Evolutionary conservation across 768 basidiomycete species (phyloP).

Genomic region (Suillus decipiens): DNA sequence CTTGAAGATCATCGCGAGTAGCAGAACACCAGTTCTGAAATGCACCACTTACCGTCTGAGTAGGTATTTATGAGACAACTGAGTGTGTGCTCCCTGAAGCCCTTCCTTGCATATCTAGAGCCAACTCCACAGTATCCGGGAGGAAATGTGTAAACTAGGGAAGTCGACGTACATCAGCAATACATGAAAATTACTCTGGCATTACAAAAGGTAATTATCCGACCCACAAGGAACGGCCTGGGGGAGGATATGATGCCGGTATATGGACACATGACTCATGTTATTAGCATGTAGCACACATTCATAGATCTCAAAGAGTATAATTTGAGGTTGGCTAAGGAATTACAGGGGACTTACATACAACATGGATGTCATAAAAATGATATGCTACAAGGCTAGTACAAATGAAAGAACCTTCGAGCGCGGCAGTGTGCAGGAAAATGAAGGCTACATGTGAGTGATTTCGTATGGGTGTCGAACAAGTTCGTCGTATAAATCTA

Average conservation of each 20-base stretch:
- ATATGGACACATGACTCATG: too few species aligned
- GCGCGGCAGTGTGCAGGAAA: conserved; percentile 6
- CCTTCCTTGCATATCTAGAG: conserved; percentile 85
- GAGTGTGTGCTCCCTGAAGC: conserved; percentile 69
- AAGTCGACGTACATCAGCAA: conserved; percentile 7
- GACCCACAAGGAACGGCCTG: too few species aligned
- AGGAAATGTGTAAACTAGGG: conserved; percentile 83
- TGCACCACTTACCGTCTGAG: conserved; percentile 65
- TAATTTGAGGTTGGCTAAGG: neutral
- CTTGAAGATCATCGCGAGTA: conserved; percentile 33
- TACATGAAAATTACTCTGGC: conserved; percentile 46
- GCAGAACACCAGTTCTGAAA: neutral
- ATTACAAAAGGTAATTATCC: conserved; percentile 53
- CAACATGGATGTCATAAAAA: conserved; percentile 11
- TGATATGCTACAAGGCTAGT: conserved; percentile 28
- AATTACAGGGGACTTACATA: conserved; percentile 17
- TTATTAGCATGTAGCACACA: conserved; percentile 7
- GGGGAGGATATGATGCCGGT: too few species aligned
- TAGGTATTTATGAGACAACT: conserved; percentile 78
- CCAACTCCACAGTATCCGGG: conserved; percentile 98
- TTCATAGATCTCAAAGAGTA: neutral
- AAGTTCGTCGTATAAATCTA: conserved; percentile 85
- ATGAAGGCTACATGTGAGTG: conserved; percentile 12
- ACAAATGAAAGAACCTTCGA: conserved; percentile 12
- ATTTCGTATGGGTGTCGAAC: conserved; percentile 84